phyloP scores from a whole-genome alignment of 306 rosid genomes.

The Amphicarpaea edgeworthii region DNA sequence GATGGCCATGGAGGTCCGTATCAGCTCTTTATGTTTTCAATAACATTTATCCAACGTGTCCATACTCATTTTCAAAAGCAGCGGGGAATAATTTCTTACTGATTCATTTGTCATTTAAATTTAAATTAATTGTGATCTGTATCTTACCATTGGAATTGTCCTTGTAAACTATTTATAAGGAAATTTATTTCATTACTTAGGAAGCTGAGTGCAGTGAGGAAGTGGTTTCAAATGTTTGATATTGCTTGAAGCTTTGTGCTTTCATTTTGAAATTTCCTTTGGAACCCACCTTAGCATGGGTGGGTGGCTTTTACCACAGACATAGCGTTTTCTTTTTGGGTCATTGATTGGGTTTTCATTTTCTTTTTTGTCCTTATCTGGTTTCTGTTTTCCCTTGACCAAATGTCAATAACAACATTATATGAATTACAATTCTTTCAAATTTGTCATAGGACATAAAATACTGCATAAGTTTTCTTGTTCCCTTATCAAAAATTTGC shows the following conservation, averaged over 20 bases:
- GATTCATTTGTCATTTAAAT: slow-evolving; percentile 17
- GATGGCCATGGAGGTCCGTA: slow-evolving; percentile 98
- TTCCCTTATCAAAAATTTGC: background rate
- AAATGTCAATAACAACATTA: background rate
- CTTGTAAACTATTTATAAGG: background rate
- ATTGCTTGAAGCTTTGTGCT: slow-evolving; percentile 25
- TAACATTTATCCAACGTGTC: background rate
- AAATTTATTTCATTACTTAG: slow-evolving; percentile 11
- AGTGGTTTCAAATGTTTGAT: slow-evolving; percentile 27
- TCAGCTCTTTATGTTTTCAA: slow-evolving; percentile 6
- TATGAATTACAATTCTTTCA: slow-evolving; percentile 35
- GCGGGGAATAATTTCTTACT: background rate
- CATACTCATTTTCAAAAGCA: slow-evolving; percentile 24
- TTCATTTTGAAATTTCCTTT: slow-evolving; percentile 30
- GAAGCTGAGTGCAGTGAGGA: background rate
- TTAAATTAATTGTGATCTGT: slow-evolving; percentile 22
- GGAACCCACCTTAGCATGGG: background rate
- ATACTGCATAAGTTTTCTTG: slow-evolving; percentile 10
- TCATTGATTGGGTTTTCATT: slow-evolving; percentile 10
- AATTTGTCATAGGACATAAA: slow-evolving; percentile 21
- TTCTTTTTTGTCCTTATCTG: slow-evolving; percentile 4
- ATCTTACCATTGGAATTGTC: slow-evolving; percentile 18
- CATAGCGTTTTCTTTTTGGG: background rate
- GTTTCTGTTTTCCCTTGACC: slow-evolving; percentile 13
- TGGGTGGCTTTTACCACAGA: slow-evolving; percentile 5